phyloP scores from a whole-genome alignment of 768 basidiomycete genomes.

The Podaxis carcinomalis region DNA sequence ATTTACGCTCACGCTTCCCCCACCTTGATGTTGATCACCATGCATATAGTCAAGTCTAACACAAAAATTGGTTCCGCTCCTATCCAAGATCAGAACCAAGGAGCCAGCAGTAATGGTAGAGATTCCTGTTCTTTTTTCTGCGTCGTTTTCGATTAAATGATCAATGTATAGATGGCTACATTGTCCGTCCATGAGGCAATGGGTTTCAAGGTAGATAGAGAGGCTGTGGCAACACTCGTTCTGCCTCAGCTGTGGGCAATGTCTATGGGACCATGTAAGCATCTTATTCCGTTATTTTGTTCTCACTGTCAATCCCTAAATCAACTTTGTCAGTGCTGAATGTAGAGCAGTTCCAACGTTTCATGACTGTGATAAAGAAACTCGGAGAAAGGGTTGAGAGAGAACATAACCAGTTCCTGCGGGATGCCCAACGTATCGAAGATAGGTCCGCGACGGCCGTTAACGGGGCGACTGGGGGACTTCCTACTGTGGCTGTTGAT shows the following conservation, averaged over 20 bases:
- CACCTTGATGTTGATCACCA: not conserved
- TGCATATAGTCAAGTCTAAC: slow-evolving; percentile 69
- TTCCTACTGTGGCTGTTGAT: slow-evolving; percentile 50
- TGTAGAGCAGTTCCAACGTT: slow-evolving; percentile 84
- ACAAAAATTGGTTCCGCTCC: slow-evolving; percentile 90
- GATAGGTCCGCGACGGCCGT: slow-evolving; percentile 56
- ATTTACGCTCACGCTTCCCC: not conserved
- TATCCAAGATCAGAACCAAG: slow-evolving; percentile 94
- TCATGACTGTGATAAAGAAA: slow-evolving; percentile 81
- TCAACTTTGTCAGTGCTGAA: slow-evolving; percentile 53
- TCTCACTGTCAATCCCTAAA: not conserved
- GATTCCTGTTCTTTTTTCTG: slow-evolving; percentile 14
- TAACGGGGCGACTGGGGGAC: slow-evolving; percentile 33
- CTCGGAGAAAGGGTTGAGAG: slow-evolving; percentile 84
- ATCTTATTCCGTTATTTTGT: not conserved
- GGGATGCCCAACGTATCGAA: slow-evolving; percentile 89
- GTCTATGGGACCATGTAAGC: slow-evolving; percentile 90
- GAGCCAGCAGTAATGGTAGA: slow-evolving; percentile 90
- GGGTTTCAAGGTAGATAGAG: slow-evolving; percentile 91
- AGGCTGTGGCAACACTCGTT: slow-evolving; percentile 85
- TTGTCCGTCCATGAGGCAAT: slow-evolving; percentile 91
- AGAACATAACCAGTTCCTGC: slow-evolving; percentile 89
- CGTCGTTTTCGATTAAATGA: not conserved
- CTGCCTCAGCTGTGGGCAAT: slow-evolving; percentile 94
- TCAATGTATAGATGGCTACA: slow-evolving; percentile 66